A percentile compares a stretch with the other conserved stretches of the same genome.
Evolutionary conservation across 176 grass and related monocot species (phyloP).

Genomic region (Oryza coarctata): DNA sequence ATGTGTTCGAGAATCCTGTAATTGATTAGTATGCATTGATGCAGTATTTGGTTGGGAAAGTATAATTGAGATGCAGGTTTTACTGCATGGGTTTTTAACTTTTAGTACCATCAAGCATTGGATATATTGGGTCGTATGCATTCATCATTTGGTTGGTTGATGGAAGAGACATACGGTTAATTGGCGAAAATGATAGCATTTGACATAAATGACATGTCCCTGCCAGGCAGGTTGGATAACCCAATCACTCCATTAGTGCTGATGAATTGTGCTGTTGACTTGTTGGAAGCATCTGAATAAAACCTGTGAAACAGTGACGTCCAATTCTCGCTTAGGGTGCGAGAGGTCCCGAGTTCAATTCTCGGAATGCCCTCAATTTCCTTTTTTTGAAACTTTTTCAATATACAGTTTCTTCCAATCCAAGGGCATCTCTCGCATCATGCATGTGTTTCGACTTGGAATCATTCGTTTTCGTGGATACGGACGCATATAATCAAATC

Average conservation of each 20-base stretch:
- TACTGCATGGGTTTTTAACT: too few species aligned
- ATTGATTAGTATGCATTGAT: too few species aligned
- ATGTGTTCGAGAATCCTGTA: too few species aligned
- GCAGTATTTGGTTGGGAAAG: too few species aligned
- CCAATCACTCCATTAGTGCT: not conserved
- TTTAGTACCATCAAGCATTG: not conserved
- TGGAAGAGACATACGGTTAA: not conserved
- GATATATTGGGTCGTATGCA: not conserved
- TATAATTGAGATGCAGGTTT: too few species aligned
- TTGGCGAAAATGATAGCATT: not conserved
- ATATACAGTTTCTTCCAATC: not conserved
- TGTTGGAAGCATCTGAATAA: not conserved
- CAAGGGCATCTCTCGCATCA: not conserved
- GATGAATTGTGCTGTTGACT: not conserved
- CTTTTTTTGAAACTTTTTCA: not conserved
- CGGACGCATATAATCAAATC: not conserved
- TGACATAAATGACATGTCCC: not conserved
- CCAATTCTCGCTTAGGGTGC: constrained; percentile 94
- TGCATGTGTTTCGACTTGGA: too few species aligned
- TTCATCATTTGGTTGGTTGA: not conserved
- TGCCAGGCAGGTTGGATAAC: not conserved
- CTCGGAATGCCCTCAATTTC: constrained; percentile 58
- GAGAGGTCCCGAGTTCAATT: constrained; percentile 99
- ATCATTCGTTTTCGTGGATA: not conserved
- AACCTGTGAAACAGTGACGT: fast-evolving